phyloP scores from a whole-genome alignment of 495 filamentous ascomycete species.

The Oidiodendron maius region DNA sequence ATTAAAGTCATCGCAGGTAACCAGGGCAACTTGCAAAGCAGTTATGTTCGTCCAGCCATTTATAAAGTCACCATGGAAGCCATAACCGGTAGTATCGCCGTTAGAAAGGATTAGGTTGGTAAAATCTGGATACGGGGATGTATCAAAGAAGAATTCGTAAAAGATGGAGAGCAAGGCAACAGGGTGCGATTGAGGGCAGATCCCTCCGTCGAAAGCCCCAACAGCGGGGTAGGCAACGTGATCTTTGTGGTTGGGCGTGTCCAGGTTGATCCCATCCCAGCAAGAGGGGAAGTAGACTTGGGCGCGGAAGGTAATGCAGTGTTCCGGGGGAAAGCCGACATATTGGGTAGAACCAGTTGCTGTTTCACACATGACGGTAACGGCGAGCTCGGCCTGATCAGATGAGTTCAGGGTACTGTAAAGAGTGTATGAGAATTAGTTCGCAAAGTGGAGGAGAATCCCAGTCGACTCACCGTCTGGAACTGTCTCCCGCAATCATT shows the following conservation, averaged over 20 bases:
- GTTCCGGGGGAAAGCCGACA: neutral
- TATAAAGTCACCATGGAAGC: slow-evolving; percentile 71
- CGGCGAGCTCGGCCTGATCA: slow-evolving; percentile 30
- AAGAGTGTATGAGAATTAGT: slow-evolving; percentile 23
- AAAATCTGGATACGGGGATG: slow-evolving; percentile 35
- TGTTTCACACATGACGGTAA: slow-evolving; percentile 29
- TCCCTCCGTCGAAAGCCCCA: slow-evolving; percentile 40
- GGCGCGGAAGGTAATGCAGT: slow-evolving; percentile 41
- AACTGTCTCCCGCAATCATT: slow-evolving; percentile 63
- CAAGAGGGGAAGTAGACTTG: slow-evolving; percentile 83
- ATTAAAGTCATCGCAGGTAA: neutral
- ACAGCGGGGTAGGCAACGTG: slow-evolving; percentile 36
- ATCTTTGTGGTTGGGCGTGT: slow-evolving; percentile 41
- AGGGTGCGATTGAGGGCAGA: slow-evolving; percentile 48
- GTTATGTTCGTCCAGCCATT: slow-evolving; percentile 59
- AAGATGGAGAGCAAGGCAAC: slow-evolving; percentile 51
- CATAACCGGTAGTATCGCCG: slow-evolving; percentile 63
- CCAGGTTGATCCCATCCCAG: slow-evolving; percentile 75
- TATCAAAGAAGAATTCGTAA: slow-evolving; percentile 53
- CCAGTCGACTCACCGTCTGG: slow-evolving; percentile 26
- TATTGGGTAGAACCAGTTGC: slow-evolving; percentile 24
- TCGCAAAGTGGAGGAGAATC: slow-evolving; percentile 18
- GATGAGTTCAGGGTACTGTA: slow-evolving; percentile 33
- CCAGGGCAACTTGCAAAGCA: slow-evolving; percentile 45
- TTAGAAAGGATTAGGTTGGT: slow-evolving; percentile 31